phyloP scores from a whole-genome alignment of 2,329 filamentous ascomycete species.

The Cladophialophora psammophila region DNA sequence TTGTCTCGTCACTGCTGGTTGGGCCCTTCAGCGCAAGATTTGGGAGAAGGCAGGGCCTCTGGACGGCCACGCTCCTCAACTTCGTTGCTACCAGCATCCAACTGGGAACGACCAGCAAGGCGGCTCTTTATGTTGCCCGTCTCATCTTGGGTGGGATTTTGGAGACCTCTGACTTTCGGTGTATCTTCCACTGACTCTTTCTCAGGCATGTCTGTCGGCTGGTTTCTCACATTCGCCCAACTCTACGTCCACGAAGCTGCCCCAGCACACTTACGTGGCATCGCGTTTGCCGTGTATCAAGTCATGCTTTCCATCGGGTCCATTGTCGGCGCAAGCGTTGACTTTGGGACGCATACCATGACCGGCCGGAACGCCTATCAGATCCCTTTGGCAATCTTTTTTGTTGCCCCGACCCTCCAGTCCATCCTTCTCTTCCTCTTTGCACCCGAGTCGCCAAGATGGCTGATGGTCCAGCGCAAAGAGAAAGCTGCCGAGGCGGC shows the following conservation, averaged over 20 bases:
- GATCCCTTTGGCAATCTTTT: conserved; percentile 38
- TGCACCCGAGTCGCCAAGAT: conserved; percentile 36
- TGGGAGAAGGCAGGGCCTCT: conserved; percentile 56
- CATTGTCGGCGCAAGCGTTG: conserved; percentile 33
- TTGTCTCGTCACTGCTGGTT: conserved; percentile 58
- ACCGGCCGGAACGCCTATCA: conserved; percentile 31
- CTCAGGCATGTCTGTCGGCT: conserved; percentile 50
- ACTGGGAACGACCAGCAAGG: conserved; percentile 51
- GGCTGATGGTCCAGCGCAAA: conserved; percentile 36
- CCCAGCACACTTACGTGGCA: conserved; percentile 57
- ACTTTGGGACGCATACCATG: conserved; percentile 35
- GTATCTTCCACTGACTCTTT: conserved; percentile 9
- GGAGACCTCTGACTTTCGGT: neutral
- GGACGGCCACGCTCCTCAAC: conserved; percentile 57
- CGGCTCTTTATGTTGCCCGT: conserved; percentile 56
- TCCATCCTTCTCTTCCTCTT: conserved; percentile 35
- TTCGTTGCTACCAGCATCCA: conserved; percentile 55
- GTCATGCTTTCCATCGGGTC: conserved; percentile 32
- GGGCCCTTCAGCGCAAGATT: conserved; percentile 58
- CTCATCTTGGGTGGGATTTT: conserved; percentile 48
- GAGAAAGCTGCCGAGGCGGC: conserved; percentile 29
- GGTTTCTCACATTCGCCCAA: conserved; percentile 56
- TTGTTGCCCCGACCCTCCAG: conserved; percentile 32
- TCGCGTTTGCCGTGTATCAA: conserved; percentile 55
- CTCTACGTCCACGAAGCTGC: conserved; percentile 59